Evolutionary conservation across 129 eudicot genomes (phyloP).

Genomic region (Lonicera japonica): DNA sequence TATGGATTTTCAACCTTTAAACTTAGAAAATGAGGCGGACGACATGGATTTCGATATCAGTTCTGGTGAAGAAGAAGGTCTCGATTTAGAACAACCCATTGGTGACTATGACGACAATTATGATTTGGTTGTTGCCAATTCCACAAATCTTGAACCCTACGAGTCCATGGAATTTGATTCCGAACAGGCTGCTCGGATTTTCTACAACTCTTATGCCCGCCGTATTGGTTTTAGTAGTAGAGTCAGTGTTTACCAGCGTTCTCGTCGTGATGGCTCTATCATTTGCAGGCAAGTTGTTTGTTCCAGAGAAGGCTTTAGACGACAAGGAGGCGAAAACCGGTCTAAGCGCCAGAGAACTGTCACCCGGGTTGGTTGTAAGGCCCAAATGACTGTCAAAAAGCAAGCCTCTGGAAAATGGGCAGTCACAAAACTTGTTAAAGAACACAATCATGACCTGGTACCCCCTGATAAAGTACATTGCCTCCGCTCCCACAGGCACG

Average conservation of each 20-base stretch:
- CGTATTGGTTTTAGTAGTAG: slow-evolving; percentile 44
- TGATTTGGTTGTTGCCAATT: slow-evolving; percentile 10
- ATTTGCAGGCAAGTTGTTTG: slow-evolving; percentile 41
- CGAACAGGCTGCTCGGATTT: slow-evolving; percentile 43
- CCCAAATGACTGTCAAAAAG: slow-evolving; percentile 35
- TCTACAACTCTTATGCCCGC: slow-evolving; percentile 42
- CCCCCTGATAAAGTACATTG: slow-evolving; percentile 48
- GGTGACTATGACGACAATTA: slow-evolving; percentile 19
- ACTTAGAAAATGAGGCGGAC: slow-evolving; percentile 28
- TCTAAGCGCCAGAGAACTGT: slow-evolving; percentile 37
- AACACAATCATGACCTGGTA: slow-evolving; percentile 46
- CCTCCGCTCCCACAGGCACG: slow-evolving; percentile 43
- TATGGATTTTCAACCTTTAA: slow-evolving; percentile 15
- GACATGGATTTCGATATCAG: slow-evolving; percentile 34
- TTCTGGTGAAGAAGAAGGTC: slow-evolving; percentile 22
- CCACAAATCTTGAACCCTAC: slow-evolving; percentile 34
- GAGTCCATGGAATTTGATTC: slow-evolving; percentile 51
- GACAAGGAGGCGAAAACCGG: slow-evolving; percentile 10
- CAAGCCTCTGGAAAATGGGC: slow-evolving; percentile 44
- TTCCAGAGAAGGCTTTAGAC: slow-evolving; percentile 41
- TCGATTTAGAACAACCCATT: slow-evolving; percentile 17
- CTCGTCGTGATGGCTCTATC: slow-evolving; percentile 41
- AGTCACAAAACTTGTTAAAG: slow-evolving; percentile 35
- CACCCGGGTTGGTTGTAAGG: slow-evolving; percentile 49
- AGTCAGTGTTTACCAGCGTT: slow-evolving; percentile 41